These are phyloP conservation scores for Cystofilobasidium macerans DNA, from an alignment of 768 basidiomycete genomes.

Conservation along the genomic window DNA sequence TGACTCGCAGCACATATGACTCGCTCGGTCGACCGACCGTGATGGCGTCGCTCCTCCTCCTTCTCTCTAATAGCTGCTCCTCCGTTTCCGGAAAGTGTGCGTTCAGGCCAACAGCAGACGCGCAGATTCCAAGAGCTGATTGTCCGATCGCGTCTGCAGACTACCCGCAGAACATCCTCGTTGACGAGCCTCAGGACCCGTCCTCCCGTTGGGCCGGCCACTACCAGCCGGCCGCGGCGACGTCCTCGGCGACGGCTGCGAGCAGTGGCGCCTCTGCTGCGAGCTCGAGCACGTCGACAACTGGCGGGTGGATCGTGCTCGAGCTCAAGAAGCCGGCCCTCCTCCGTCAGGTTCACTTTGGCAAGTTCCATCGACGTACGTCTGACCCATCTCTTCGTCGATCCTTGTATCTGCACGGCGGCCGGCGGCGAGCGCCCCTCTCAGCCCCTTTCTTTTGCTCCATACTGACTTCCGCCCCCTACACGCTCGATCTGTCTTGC, in stretches of 20 bases:
- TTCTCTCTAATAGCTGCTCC: not conserved
- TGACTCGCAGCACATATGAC: too few relatives aligned
- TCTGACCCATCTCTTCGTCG: not conserved
- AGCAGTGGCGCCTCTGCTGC: not conserved
- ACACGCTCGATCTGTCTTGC: not conserved
- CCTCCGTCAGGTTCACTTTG: slow-evolving; percentile 25
- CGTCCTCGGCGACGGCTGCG: not conserved
- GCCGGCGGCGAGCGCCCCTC: not conserved
- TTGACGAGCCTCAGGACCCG: slow-evolving; percentile 23
- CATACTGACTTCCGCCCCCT: not conserved
- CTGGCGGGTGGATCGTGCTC: slow-evolving; percentile 25
- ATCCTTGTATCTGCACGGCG: too few relatives aligned
- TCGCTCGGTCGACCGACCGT: too few relatives aligned
- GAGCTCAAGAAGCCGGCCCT: slow-evolving; percentile 17
- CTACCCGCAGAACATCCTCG: slow-evolving; percentile 25
- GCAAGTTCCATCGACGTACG: slow-evolving; percentile 26
- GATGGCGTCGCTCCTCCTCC: not conserved
- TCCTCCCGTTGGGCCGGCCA: slow-evolving; percentile 26
- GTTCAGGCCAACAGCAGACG: not conserved
- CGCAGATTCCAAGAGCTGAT: not conserved
- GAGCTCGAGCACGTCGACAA: slow-evolving; percentile 1
- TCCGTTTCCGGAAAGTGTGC: not conserved
- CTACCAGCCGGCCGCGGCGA: slow-evolving; percentile 5
- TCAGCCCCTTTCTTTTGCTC: not conserved
- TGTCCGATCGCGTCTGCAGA: not conserved